These are phyloP conservation scores for Diaporthe vaccinii DNA, from an alignment of 2,329 filamentous ascomycete genomes.

Conservation along the genomic window DNA sequence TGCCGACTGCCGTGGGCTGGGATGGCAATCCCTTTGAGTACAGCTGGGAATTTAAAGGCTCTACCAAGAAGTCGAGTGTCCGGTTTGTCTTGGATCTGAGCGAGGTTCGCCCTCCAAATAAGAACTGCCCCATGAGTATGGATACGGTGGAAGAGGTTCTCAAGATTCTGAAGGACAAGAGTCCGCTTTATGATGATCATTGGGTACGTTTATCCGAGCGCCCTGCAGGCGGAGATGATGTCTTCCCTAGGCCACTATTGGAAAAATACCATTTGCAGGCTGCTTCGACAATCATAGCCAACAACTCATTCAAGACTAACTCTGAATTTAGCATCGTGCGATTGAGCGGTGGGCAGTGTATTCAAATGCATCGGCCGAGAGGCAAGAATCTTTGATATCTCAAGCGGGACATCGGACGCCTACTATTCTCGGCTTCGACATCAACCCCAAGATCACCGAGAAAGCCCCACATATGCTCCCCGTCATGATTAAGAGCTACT, in stretches of 20 bases:
- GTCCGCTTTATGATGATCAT: slow-evolving; percentile 26
- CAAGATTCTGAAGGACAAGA: slow-evolving; percentile 9
- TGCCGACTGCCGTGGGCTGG: slow-evolving; percentile 12
- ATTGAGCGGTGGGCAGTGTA: slow-evolving; percentile 10
- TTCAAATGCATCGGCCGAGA: slow-evolving; percentile 9
- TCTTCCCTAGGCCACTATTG: background rate
- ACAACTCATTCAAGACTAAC: background rate
- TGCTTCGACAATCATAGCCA: background rate
- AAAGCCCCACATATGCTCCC: slow-evolving; percentile 22
- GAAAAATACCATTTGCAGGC: background rate
- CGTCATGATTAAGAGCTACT: slow-evolving; percentile 32
- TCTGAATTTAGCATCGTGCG: slow-evolving; percentile 26
- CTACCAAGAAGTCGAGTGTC: slow-evolving; percentile 22
- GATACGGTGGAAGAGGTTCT: slow-evolving; percentile 25
- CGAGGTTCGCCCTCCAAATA: slow-evolving; percentile 9
- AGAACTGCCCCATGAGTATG: slow-evolving; percentile 19
- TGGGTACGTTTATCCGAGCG: slow-evolving; percentile 10
- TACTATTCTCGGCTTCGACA: slow-evolving; percentile 30
- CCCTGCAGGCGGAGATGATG: background rate
- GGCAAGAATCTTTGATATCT: background rate
- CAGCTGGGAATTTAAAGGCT: slow-evolving; percentile 33
- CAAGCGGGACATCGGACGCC: slow-evolving; percentile 6
- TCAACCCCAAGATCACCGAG: slow-evolving; percentile 14
- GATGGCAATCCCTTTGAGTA: slow-evolving; percentile 31
- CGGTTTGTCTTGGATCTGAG: slow-evolving; percentile 31